Conservation (phyloP, 1,284 basidiomycete genomes). For the Neotropicomus parvogracilis region DNA sequence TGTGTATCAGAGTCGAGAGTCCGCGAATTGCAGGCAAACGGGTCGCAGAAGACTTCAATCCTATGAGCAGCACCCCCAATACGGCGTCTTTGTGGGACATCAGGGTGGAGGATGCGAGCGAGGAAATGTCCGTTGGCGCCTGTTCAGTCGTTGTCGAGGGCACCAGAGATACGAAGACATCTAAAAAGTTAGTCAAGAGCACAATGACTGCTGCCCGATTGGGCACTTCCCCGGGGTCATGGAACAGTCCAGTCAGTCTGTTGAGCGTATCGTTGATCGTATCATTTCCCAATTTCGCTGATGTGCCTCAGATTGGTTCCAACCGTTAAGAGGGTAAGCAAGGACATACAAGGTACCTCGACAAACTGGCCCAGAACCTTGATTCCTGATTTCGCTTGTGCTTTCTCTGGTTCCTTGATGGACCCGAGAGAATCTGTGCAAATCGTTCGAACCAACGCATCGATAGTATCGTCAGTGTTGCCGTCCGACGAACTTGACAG, state of each 20-base stretch:
- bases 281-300: constrained; percentile 71
- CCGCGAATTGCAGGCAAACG: constrained; percentile 60
- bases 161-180: constrained; percentile 38
- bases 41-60: constrained; percentile 54
- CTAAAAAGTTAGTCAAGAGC: constrained; percentile 58
- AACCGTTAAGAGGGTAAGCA: constrained; percentile 1
- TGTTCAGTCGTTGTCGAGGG: not conserved
- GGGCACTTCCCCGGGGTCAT: constrained; percentile 71
- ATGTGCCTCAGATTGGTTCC: constrained; percentile 5
- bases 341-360: constrained; percentile 65
- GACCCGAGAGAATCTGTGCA: constrained; percentile 78
- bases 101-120: constrained; percentile 39
- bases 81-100: constrained; percentile 73
- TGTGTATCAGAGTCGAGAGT: constrained; percentile 61
- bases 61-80: constrained; percentile 61
- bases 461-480: constrained; percentile 42
- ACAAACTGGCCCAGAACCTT: constrained; percentile 78
- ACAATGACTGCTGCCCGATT: constrained; percentile 71
- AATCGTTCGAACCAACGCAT: constrained; percentile 67
- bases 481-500: constrained; percentile 43
- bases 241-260: constrained; percentile 73
- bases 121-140: not conserved
- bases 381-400: constrained; percentile 79
- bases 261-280: constrained; percentile 66
- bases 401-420: constrained; percentile 87